Evolutionary conservation across 2,329 filamentous ascomycete genomes (phyloP), one percentile per base, ranked within the genome.

Genomic region (Sporothrix curviconia): DNA sequence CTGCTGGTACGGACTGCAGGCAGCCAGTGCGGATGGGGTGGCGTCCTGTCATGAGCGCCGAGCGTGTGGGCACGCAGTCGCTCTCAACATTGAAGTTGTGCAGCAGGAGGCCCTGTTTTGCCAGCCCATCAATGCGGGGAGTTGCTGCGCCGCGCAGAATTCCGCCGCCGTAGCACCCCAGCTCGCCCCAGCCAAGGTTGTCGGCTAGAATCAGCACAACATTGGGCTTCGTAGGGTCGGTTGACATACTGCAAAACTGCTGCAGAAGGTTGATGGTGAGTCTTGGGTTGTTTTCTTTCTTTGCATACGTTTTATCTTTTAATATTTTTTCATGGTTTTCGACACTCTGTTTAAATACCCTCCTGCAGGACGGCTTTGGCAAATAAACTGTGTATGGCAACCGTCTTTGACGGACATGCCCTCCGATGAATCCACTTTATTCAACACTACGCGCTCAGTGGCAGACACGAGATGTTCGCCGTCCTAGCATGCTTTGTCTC

Each of bases 51-150:
- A 71, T 71, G 5, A 71, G 51, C 0, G 69, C 69, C 0, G 69
- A 70, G 0, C 69, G 67, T 0, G 69, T 71, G 3, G 69, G 66
- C 0, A 71, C 68, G 14, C 68, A 71, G 34, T 71, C 69, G 53
- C 69, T 70, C 55, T 71, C 68, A 4, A 71, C 68, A n/a, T 71
- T 71, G 64, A 71, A 71, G 58, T 71, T 71, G 55, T 71, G 68
- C 12, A 70, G 44, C 0, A 70, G 59, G 0, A 71, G 62, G 5
- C 69, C 69, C 37, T 71, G 63, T 0, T 64, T 66, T 3, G 69
- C 66, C 7, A 71, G 63, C 15, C 61, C 63, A 40, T 71, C 69
- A 47, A 71, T 71, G 4, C 69, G 61, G 9, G 68, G 69, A 0
- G 69, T 72, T 2, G 67, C 64, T 3, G 69, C 69, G 5, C 70